These are phyloP conservation scores for Hyaloscypha variabilis DNA, from an alignment of 495 filamentous ascomycete genomes.

Conservation along the genomic window DNA sequence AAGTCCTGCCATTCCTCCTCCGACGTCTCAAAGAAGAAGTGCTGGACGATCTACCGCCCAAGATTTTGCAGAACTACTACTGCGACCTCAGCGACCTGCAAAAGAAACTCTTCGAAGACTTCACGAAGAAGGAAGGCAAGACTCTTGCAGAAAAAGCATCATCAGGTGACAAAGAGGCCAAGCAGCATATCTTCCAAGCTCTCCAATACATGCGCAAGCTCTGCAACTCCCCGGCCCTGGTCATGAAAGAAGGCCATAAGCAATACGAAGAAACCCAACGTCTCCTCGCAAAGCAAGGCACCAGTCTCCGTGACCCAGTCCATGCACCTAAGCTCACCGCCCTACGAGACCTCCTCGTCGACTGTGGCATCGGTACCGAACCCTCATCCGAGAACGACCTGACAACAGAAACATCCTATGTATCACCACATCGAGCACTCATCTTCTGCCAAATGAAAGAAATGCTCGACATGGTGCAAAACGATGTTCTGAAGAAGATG, in stretches of 20 bases:
- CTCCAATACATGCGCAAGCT: slow-evolving; percentile 99
- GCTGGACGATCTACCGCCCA: slow-evolving; percentile 91
- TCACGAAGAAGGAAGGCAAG: slow-evolving; percentile 88
- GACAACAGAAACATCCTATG: slow-evolving; percentile 68
- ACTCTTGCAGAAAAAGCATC: slow-evolving; percentile 77
- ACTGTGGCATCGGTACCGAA: slow-evolving; percentile 89
- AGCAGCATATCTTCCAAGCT: slow-evolving; percentile 98
- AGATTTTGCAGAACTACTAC: slow-evolving; percentile 99
- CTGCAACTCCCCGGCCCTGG: slow-evolving; percentile 94
- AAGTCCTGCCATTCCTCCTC: slow-evolving; percentile 94
- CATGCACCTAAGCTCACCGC: slow-evolving; percentile 95
- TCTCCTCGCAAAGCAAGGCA: slow-evolving; percentile 69
- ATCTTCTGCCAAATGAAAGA: slow-evolving; percentile 99
- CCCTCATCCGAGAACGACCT: slow-evolving; percentile 57
- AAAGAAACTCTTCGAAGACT: slow-evolving; percentile 93
- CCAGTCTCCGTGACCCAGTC: slow-evolving; percentile 76
- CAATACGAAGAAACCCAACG: slow-evolving; percentile 84
- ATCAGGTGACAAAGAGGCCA: slow-evolving; percentile 81
- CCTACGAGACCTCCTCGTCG: slow-evolving; percentile 83
- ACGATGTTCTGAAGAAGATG: slow-evolving; percentile 81
- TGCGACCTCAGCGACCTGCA: slow-evolving; percentile 97
- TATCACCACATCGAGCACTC: slow-evolving; percentile 91
- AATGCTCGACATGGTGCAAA: slow-evolving; percentile 98
- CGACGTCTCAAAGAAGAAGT: slow-evolving; percentile 98
- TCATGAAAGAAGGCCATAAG: slow-evolving; percentile 91